These are phyloP conservation scores for Fusarium domesticum DNA, from an alignment of 2,329 filamentous ascomycete genomes.

Conservation along the genomic window DNA sequence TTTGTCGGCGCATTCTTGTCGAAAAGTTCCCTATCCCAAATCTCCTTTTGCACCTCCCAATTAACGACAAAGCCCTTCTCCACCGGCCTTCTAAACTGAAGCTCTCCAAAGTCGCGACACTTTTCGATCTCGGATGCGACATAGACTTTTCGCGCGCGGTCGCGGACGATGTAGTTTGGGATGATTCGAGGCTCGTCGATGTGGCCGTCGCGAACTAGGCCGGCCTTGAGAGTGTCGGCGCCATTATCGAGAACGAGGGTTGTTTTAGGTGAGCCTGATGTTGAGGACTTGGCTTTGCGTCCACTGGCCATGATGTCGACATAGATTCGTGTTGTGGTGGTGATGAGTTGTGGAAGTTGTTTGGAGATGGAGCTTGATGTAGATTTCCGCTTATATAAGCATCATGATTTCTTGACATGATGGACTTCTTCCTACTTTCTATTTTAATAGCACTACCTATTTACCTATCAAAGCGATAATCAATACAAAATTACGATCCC, in stretches of 20 bases:
- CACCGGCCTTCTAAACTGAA: conserved; percentile 81
- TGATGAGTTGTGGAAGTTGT: neutral
- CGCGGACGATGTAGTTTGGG: conserved; percentile 85
- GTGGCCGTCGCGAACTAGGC: conserved; percentile 57
- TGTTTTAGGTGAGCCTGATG: conserved; percentile 52
- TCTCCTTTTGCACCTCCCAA: conserved; percentile 93
- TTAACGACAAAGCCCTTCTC: conserved; percentile 95
- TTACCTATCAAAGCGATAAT: neutral
- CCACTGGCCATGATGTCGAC: conserved; percentile 42
- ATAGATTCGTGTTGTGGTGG: neutral
- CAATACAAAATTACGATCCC: too few species aligned
- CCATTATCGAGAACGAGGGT: conserved; percentile 94
- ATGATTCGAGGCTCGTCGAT: conserved; percentile 63
- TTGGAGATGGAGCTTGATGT: conserved; percentile 12
- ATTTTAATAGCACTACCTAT: too few species aligned
- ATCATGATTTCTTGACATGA: conserved; percentile 5
- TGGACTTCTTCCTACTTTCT: too few species aligned
- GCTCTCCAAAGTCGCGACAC: conserved; percentile 86
- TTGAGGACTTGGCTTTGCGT: conserved; percentile 52
- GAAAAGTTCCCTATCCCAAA: conserved; percentile 90
- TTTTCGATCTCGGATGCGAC: conserved; percentile 74
- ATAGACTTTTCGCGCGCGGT: conserved; percentile 74
- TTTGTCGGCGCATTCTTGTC: conserved; percentile 62
- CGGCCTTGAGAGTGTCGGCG: conserved; percentile 86
- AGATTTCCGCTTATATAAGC: conserved; percentile 17